A percentile compares a stretch with the other conserved stretches of the same genome.
phyloP scores from a whole-genome alignment of 2,329 filamentous ascomycete genomes.

The Sarocladium strictum region DNA sequence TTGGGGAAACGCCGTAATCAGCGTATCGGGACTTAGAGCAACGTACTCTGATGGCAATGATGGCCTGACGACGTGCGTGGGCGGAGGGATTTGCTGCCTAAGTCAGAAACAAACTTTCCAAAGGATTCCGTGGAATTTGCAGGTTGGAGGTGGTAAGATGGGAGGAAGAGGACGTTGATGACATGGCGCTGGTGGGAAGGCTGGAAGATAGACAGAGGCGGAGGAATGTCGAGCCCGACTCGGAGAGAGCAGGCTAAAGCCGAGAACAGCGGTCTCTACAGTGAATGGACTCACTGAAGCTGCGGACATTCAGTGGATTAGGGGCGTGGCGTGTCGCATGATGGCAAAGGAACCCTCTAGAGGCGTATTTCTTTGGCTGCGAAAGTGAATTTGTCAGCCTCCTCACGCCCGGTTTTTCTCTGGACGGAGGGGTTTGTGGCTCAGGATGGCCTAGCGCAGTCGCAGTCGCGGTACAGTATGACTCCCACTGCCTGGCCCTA shows the following conservation, averaged over 20 bases:
- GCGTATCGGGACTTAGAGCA: constrained; percentile 1
- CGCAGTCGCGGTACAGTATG: neutral
- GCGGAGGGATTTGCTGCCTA: constrained; percentile 27
- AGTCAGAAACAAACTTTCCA: constrained; percentile 22
- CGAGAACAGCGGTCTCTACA: neutral
- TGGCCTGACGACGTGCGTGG: constrained; percentile 10
- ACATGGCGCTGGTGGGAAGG: neutral
- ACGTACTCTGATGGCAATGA: neutral
- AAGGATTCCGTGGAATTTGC: neutral
- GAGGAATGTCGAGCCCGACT: neutral
- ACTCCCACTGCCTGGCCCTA: neutral
- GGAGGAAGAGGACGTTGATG: constrained; percentile 9
- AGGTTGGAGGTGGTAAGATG: constrained; percentile 10
- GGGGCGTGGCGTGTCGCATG: neutral
- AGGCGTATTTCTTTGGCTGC: neutral
- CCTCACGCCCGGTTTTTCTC: constrained; percentile 1
- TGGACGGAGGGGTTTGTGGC: neutral
- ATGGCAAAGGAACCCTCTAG: neutral
- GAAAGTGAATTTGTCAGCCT: constrained; percentile 7
- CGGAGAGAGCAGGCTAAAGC: neutral
- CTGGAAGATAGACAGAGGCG: neutral
- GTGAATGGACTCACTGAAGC: neutral
- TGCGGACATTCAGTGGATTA: neutral
- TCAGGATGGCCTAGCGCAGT: neutral
- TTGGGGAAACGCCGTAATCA: neutral